Percentiles rank a stretch among this genome's conserved stretches.
phyloP scores from a whole-genome alignment of 2,329 filamentous ascomycete species.

The Cadophora sp. region DNA sequence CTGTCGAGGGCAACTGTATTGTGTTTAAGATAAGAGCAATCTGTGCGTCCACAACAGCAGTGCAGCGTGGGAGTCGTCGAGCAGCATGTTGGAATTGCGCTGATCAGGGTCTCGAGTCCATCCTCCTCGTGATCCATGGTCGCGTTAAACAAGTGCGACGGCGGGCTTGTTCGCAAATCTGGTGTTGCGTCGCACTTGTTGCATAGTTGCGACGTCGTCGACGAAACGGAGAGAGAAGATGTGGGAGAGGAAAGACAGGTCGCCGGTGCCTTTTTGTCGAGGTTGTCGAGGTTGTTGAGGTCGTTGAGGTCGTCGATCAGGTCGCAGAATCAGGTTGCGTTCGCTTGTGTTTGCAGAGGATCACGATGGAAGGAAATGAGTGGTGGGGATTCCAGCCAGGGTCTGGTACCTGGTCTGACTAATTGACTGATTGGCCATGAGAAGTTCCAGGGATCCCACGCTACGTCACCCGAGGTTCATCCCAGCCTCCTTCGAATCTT shows the following conservation, averaged over 20 bases:
- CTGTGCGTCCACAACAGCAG: constrained; percentile 86
- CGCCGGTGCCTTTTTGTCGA: constrained; percentile 8
- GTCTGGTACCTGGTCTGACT: not conserved
- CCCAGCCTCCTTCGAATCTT: constrained; percentile 1
- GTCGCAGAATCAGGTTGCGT: not conserved
- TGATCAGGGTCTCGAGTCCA: constrained; percentile 36
- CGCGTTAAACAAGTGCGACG: constrained; percentile 21
- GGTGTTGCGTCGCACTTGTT: constrained; percentile 32
- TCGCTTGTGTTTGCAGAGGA: constrained; percentile 4
- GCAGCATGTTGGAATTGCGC: constrained; percentile 37
- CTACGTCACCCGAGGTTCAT: constrained; percentile 1
- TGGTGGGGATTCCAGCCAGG: not conserved
- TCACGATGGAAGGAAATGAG: not conserved
- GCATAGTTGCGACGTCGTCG: constrained; percentile 33
- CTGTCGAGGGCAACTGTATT: constrained; percentile 80
- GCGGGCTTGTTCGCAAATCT: constrained; percentile 23
- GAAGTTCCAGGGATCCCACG: not conserved
- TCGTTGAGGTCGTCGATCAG: not conserved
- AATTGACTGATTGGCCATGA: constrained; percentile 5
- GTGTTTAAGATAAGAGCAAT: constrained; percentile 82
- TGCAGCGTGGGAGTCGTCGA: constrained; percentile 35
- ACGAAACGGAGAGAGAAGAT: not conserved
- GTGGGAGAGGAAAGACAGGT: not conserved
- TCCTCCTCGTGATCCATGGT: constrained; percentile 31
- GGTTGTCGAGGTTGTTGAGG: too few relatives aligned